Base-by-base conservation (phyloP, 179 eudicot genomes). In the Carnegiea gigantea region DNA sequence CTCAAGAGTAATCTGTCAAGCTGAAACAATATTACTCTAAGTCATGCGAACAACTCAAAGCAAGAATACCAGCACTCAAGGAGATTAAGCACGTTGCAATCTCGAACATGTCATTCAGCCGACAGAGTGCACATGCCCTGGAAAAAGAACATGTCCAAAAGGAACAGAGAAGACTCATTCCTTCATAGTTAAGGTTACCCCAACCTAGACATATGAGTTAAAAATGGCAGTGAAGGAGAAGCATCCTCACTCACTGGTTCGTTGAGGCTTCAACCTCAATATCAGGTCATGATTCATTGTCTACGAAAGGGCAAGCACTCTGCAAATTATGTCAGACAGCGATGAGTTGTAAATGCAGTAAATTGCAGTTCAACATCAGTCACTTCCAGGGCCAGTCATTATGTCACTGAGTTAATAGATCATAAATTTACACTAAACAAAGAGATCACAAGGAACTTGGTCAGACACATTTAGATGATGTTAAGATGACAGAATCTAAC, bases 241-340 rank as follows among this genome's bases (percentile, higher is more conserved):
- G 81, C 65, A 76, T 79, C 86, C 78, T 83, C 85, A 81, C 83
- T 77, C 70, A 84, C 85, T 77, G 67, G 71, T 78, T 74, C 26
- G 76, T 79, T 62, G 81, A 84, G 89, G 88, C 88, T 84, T 82
- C 80, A 21, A 82, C 88, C 89, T 83, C 86, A 86, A 60, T 73
- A 85, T 73, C 85, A 83, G 82, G 82, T 87, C 84, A 89, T 17
- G 67, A 72, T 70, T 86, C 83, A 86, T 53, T 84, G 83, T 18
- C 38, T 82, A 77, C 74, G 76, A 84, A 77, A 75, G 51, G 71
- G 44, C 80, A 75, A 24, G 30, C 5, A 62, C 51, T 84, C 88
- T 83, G 87, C 82, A 89, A 76, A 77, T 85, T 83, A 86, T 81
- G 84, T 79, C 75, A 82, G 80, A 78, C 65, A 70, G 68, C 40